A percentile compares a stretch with the other conserved stretches of the same genome.
Evolutionary conservation across 2,329 filamentous ascomycete genomes (phyloP).

Genomic region (Cadophora sp.): DNA sequence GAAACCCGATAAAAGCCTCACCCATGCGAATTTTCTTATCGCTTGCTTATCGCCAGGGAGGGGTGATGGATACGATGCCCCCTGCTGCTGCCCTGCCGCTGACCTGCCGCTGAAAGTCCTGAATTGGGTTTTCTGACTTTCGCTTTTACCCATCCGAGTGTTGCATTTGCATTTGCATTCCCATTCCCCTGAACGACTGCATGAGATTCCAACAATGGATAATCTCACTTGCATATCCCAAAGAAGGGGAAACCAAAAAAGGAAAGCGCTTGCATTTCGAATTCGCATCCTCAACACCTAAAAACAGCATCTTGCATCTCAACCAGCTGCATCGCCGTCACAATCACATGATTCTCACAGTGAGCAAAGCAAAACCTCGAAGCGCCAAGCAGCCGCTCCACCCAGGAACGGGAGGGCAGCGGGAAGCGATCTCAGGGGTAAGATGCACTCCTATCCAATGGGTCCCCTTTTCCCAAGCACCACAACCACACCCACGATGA

Average conservation of each 20-base stretch:
- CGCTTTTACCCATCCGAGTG: background rate
- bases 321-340: background rate
- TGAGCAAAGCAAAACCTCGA: conserved; percentile 4
- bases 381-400: conserved; percentile 2
- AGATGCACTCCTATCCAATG: conserved; percentile 27
- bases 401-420: background rate
- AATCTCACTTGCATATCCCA: background rate
- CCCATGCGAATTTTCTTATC: conserved; percentile 22
- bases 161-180: background rate
- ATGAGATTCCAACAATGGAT: background rate
- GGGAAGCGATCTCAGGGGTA: conserved; percentile 22
- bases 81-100: background rate
- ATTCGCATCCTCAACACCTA: background rate
- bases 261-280: background rate
- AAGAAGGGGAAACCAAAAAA: background rate
- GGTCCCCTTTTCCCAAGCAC: conserved; percentile 19
- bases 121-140: background rate
- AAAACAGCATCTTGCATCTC: background rate
- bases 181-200: conserved; percentile 1
- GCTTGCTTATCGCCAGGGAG: conserved; percentile 23
- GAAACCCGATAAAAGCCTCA: background rate
- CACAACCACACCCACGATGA: background rate
- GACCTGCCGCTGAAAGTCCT: conserved; percentile 1
- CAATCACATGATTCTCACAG: conserved; percentile 17
- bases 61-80: too few relatives aligned